Evolutionary conservation across 139 green algal species (phyloP).

Genomic region (Chlamydomonas incerta): DNA sequence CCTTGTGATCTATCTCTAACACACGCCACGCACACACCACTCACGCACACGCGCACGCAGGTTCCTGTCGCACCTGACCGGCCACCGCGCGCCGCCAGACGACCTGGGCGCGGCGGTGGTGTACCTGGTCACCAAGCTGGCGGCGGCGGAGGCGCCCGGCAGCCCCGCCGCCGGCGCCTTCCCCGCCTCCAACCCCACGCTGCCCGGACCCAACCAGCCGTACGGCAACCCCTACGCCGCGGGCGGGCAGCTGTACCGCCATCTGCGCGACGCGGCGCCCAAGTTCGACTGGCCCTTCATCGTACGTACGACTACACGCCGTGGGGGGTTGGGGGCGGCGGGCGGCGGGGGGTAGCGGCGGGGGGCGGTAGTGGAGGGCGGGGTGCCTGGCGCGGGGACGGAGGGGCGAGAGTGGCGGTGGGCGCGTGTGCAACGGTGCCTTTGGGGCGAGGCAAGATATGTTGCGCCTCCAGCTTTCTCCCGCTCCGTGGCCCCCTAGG

Average conservation of each 20-base stretch:
- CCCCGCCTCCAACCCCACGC: no score
- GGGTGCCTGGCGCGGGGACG: no score
- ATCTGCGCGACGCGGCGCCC: neutral
- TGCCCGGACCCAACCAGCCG: constrained; percentile 22
- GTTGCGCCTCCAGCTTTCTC: no score
- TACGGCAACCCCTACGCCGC: constrained; percentile 33
- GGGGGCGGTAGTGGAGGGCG: no score
- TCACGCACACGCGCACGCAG: neutral
- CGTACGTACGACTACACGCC: no score
- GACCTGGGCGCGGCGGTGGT: constrained; percentile 31
- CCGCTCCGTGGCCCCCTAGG: no score
- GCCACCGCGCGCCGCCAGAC: neutral
- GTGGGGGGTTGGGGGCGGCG: no score
- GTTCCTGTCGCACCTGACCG: constrained; percentile 26
- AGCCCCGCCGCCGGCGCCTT: neutral
- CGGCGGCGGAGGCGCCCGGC: neutral
- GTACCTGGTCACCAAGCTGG: constrained; percentile 27
- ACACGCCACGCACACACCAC: neutral
- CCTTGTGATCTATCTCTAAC: no score
- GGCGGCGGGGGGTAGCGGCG: no score
- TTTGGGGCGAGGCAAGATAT: no score
- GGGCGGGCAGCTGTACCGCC: neutral
- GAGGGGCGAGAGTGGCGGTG: no score
- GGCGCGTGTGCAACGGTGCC: no score
- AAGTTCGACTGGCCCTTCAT: constrained; percentile 35